Evolutionary conservation across 768 basidiomycete species (phyloP).

Genomic region (Trametes cinnabarina): DNA sequence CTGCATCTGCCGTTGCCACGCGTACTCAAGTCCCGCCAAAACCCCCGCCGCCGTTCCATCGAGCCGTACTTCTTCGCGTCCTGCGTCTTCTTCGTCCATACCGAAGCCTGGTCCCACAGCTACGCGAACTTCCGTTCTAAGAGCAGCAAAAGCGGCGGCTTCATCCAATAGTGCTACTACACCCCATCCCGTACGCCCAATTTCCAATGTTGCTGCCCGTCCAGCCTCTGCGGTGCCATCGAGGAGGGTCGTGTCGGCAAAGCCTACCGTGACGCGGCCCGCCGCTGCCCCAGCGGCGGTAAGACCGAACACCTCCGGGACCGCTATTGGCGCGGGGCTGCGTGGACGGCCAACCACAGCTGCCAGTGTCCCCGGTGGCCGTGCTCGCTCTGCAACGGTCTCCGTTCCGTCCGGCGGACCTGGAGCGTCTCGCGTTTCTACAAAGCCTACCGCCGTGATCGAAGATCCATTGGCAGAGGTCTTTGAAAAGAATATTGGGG

Average conservation of each 20-base stretch:
- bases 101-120: background rate
- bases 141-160: constrained; percentile 16
- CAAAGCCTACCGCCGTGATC: background rate
- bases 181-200: background rate
- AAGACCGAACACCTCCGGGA: background rate
- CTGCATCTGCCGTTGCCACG: background rate
- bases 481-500: background rate
- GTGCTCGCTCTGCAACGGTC: background rate
- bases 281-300: background rate
- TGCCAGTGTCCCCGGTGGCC: background rate
- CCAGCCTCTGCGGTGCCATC: background rate
- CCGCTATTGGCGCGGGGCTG: background rate
- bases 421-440: background rate
- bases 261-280: background rate
- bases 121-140: constrained; percentile 12
- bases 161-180: constrained; percentile 9
- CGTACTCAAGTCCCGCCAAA: background rate
- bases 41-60: background rate
- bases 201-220: constrained; percentile 1
- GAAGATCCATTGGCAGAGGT: background rate
- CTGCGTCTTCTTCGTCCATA: background rate
- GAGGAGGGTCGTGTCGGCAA: background rate
- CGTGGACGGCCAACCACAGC: background rate
- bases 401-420: background rate
- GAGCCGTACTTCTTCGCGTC: background rate